phyloP scores from a whole-genome alignment of 2,329 filamentous ascomycete species.

The Tolypocladium endophyticum region DNA sequence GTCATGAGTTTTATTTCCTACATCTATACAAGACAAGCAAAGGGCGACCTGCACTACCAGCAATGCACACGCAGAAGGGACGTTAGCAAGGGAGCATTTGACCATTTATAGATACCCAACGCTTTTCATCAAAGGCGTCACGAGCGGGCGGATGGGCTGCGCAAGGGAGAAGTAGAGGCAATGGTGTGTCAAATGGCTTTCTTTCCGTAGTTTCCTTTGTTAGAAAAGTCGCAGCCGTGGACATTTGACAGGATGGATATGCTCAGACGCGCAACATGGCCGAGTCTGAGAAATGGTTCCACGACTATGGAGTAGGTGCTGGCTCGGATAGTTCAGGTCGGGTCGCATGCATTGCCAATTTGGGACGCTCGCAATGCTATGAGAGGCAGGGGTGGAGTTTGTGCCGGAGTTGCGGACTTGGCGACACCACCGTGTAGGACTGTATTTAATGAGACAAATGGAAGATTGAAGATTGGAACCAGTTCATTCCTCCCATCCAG shows the following conservation, averaged over 20 bases:
- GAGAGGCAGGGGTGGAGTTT: background rate
- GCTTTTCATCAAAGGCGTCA: slow-evolving; percentile 6
- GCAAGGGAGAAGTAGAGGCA: slow-evolving; percentile 2
- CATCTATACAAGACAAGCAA: slow-evolving; percentile 5
- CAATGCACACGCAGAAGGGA: slow-evolving; percentile 5
- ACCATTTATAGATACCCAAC: slow-evolving; percentile 26
- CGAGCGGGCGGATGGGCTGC: slow-evolving; percentile 3
- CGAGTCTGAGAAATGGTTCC: background rate
- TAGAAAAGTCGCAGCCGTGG: background rate
- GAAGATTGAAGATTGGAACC: background rate
- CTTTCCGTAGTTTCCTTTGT: slow-evolving; percentile 1
- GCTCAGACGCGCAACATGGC: background rate
- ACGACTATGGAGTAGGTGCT: background rate
- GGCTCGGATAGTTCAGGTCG: background rate
- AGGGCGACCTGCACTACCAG: slow-evolving; percentile 11
- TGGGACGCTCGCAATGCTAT: background rate
- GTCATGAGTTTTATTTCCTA: slow-evolving; percentile 2
- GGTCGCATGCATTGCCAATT: background rate
- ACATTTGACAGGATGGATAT: background rate
- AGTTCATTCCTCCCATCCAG: background rate
- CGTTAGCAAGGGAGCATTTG: slow-evolving; percentile 6
- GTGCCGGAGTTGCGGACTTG: background rate
- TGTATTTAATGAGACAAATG: background rate
- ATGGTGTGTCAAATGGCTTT: slow-evolving; percentile 1
- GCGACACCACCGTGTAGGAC: background rate